Conservation (phyloP, 2,329 filamentous ascomycete genomes). For the Talaromyces amestolkiae region DNA sequence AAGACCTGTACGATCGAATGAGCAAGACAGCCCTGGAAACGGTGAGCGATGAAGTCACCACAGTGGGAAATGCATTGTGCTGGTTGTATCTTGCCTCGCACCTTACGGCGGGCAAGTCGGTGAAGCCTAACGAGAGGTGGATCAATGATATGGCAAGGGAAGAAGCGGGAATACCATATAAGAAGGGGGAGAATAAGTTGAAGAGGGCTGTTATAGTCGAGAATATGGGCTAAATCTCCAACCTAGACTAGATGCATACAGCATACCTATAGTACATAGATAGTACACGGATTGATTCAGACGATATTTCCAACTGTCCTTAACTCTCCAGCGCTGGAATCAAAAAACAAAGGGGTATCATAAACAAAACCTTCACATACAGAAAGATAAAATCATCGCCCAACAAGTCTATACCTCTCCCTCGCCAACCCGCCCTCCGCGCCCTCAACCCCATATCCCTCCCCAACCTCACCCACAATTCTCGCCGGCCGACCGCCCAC, state of each 20-base stretch:
- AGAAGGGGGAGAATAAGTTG: constrained; percentile 59
- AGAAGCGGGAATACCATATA: constrained; percentile 60
- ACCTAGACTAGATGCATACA: background rate
- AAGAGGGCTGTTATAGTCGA: constrained; percentile 33
- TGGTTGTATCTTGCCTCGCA: constrained; percentile 77
- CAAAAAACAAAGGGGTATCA: constrained; percentile 17
- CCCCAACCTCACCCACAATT: constrained; percentile 72
- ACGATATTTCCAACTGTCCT: background rate
- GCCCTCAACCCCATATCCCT: constrained; percentile 48
- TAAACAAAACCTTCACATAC: background rate
- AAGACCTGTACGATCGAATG: constrained; percentile 65
- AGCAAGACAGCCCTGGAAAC: constrained; percentile 60
- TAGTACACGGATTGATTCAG: background rate
- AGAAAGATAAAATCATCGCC: constrained; percentile 24
- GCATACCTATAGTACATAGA: background rate
- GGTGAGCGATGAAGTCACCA: constrained; percentile 78
- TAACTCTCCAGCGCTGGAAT: background rate
- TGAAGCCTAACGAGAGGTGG: constrained; percentile 64
- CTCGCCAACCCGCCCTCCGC: constrained; percentile 45
- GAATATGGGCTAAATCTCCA: constrained; percentile 22
- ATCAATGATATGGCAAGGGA: constrained; percentile 72
- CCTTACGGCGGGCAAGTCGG: constrained; percentile 56
- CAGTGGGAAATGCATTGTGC: constrained; percentile 71
- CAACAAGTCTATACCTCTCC: constrained; percentile 40
- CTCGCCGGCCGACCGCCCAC: constrained; percentile 80